Conservation (phyloP, 2,329 filamentous ascomycete species). For the Lachnum nothofagi region DNA sequence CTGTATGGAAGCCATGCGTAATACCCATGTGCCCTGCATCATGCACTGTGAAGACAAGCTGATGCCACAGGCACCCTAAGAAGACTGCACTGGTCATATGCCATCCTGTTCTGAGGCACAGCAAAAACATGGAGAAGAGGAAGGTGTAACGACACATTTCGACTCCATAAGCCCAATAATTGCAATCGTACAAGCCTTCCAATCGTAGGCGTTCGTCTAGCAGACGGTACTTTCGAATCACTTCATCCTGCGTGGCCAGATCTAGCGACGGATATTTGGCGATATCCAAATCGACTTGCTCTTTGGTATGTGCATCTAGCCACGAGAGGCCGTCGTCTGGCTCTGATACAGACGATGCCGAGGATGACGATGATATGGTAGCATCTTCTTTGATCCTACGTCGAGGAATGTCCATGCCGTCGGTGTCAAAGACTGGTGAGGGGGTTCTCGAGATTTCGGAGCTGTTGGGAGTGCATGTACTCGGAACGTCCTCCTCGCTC, state of each 20-base stretch:
- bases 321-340: conserved; percentile 55
- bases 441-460: conserved; percentile 30
- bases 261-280: conserved; percentile 79
- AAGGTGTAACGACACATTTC: conserved; percentile 69
- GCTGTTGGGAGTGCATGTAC: conserved; percentile 25
- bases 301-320: conserved; percentile 66
- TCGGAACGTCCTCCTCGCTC: conserved; percentile 36
- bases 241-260: conserved; percentile 63
- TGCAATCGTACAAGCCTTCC: conserved; percentile 77
- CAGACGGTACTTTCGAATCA: conserved; percentile 76
- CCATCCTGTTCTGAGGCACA: conserved; percentile 58
- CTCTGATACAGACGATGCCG: conserved; percentile 55
- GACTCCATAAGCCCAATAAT: conserved; percentile 71
- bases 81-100: conserved; percentile 67
- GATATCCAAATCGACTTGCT: conserved; percentile 70
- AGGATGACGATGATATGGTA: conserved; percentile 40
- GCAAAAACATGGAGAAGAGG: conserved; percentile 58
- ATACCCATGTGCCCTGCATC: conserved; percentile 97
- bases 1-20: conserved; percentile 79
- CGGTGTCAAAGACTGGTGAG: conserved; percentile 32
- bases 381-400: conserved; percentile 17
- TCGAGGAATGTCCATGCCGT: conserved; percentile 17
- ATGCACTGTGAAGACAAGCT: conserved; percentile 88
- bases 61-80: conserved; percentile 85
- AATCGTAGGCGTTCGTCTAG: conserved; percentile 66